Percentiles rank a stretch among this genome's conserved stretches.
Conservation (phyloP, 768 basidiomycete genomes). For the Boletellus ananiceps region DNA sequence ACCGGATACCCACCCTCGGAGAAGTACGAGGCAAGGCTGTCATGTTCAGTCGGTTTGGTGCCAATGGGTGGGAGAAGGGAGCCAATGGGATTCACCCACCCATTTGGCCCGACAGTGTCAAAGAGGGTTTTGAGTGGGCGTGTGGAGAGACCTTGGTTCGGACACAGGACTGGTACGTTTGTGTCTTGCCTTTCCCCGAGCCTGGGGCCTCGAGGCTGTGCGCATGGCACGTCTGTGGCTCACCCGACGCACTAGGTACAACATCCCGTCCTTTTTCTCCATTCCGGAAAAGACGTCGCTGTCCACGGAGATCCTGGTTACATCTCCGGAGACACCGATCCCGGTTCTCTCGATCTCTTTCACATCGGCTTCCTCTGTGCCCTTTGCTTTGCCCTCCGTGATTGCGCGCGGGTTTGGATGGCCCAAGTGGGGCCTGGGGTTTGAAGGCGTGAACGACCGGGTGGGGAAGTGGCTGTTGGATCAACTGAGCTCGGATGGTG, state of each 20-base stretch:
- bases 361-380: constrained; percentile 77
- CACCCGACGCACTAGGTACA: constrained; percentile 52
- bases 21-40: constrained; percentile 84
- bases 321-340: constrained; percentile 30
- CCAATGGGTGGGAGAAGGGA: constrained; percentile 64
- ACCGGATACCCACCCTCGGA: constrained; percentile 73
- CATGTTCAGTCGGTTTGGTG: constrained; percentile 76
- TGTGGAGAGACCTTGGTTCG: constrained; percentile 64
- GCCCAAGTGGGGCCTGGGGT: constrained; percentile 68
- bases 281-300: constrained; percentile 78
- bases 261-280: constrained; percentile 69
- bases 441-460: constrained; percentile 84
- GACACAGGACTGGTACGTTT: constrained; percentile 76
- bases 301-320: constrained; percentile 50
- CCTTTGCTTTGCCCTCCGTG: constrained; percentile 70
- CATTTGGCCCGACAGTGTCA: constrained; percentile 77
- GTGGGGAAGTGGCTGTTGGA: constrained; percentile 68
- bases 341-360: constrained; percentile 70
- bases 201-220: not conserved
- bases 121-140: constrained; percentile 74
- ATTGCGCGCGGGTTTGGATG: constrained; percentile 84
- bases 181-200: not conserved
- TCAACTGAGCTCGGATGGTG: constrained; percentile 30
- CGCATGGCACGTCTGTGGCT: constrained; percentile 2
- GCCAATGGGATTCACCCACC: constrained; percentile 86